phyloP scores from a whole-genome alignment of 1,139 yeast genomes.

The Geotrichum aggregatum region DNA sequence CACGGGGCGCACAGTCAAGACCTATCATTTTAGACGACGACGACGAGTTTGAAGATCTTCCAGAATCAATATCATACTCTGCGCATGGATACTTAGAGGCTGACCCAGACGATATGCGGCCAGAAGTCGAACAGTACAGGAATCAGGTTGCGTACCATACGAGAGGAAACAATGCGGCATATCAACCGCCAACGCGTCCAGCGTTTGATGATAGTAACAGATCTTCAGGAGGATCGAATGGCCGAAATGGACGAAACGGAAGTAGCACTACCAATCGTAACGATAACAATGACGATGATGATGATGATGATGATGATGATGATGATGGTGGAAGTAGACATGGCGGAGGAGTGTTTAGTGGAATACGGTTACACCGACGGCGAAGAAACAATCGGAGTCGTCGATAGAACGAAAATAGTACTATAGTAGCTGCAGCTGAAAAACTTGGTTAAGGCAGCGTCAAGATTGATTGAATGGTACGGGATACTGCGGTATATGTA shows the following conservation, averaged over 20 bases:
- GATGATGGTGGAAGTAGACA: not conserved
- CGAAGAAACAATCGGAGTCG: no score
- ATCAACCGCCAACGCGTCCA: not conserved
- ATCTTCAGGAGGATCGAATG: not conserved
- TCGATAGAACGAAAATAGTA: no score
- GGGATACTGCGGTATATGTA: no score
- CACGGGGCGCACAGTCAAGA: not conserved
- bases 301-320: not conserved
- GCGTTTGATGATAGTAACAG: conserved; percentile 1
- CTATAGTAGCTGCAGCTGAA: no score
- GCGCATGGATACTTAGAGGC: conserved; percentile 13
- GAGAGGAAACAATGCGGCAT: conserved; percentile 1
- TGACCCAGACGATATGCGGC: conserved; percentile 12
- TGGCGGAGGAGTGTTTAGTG: not conserved
- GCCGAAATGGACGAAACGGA: not conserved
- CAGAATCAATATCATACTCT: conserved; percentile 12
- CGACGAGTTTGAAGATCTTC: conserved; percentile 6
- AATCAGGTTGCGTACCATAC: conserved; percentile 17
- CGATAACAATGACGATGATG: not conserved
- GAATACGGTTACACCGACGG: no score
- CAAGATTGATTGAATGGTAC: no score
- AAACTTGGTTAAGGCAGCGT: no score
- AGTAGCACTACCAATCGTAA: not conserved
- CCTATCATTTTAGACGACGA: conserved; percentile 2
- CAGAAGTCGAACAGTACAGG: conserved; percentile 16